phyloP scores from a whole-genome alignment of 805 yeast genomes.

The Barnettozyma vustinii region DNA sequence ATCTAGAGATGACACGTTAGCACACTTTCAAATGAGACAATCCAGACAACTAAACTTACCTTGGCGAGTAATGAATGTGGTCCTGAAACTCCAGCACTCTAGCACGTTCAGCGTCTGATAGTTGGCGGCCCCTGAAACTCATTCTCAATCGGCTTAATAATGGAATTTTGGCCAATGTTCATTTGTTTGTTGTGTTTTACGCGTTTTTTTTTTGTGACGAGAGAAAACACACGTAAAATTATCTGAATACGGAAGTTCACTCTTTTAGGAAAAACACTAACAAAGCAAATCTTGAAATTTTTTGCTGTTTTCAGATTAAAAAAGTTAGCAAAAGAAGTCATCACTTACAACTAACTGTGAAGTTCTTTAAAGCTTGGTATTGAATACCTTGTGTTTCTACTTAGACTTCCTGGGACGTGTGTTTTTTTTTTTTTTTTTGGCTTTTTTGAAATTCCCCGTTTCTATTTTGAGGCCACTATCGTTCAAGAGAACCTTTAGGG shows the following conservation, averaged over 20 bases:
- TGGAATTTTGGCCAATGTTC: no score
- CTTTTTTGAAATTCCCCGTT: neutral
- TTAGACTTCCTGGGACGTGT: neutral
- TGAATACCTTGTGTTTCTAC: neutral
- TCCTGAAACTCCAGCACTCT: slow-evolving; percentile 89
- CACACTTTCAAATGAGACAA: neutral
- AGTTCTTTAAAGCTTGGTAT: neutral
- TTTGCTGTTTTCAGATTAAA: neutral
- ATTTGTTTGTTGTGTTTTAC: neutral
- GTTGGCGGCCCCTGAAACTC: slow-evolving; percentile 53
- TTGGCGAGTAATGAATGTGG: slow-evolving; percentile 87
- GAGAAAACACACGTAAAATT: slow-evolving; percentile 1
- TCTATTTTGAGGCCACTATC: neutral
- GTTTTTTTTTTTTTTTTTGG: no score
- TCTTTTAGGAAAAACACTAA: neutral
- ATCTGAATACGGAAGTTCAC: neutral
- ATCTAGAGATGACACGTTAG: slow-evolving; percentile 36
- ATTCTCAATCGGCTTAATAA: slow-evolving; percentile 10
- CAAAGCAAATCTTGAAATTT: neutral
- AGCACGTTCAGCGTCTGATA: slow-evolving; percentile 79
- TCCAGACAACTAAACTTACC: slow-evolving; percentile 28
- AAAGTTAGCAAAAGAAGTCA: neutral
- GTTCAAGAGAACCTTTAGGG: neutral
- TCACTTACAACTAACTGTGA: neutral
- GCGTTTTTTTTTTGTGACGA: slow-evolving; percentile 2